These are phyloP conservation scores for Mercurialis annua DNA, from an alignment of 345 rosid species.

Conservation along the genomic window DNA sequence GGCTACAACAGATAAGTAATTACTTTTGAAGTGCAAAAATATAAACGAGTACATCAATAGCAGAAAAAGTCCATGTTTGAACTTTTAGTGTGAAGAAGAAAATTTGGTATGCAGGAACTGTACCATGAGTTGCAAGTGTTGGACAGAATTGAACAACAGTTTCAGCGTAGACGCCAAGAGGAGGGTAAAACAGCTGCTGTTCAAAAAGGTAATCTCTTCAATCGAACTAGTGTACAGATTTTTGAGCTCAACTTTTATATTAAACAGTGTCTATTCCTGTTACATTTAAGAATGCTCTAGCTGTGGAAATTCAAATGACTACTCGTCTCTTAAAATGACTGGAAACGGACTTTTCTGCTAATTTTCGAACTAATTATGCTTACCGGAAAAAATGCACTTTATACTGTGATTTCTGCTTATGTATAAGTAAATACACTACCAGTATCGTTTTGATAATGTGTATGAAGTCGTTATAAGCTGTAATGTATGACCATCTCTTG, in stretches of 20 bases:
- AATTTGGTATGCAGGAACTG: conserved; percentile 25
- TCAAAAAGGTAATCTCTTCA: conserved; percentile 21
- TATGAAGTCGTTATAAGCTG: neutral
- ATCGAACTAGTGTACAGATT: neutral
- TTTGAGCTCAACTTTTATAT: neutral
- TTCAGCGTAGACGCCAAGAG: conserved; percentile 9
- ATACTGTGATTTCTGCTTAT: neutral
- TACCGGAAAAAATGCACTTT: conserved; percentile 5
- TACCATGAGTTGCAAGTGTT: conserved; percentile 28
- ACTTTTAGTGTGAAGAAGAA: neutral
- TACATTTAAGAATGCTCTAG: neutral
- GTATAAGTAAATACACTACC: neutral
- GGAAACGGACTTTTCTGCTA: neutral
- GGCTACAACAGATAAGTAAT: no score
- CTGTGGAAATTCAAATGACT: conserved; percentile 2
- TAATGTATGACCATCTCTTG: no score
- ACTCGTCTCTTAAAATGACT: neutral
- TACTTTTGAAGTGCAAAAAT: no score
- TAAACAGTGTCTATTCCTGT: neutral
- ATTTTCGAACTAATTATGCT: neutral
- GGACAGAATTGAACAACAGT: conserved; percentile 28
- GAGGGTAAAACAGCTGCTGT: neutral
- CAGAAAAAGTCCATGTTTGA: neutral
- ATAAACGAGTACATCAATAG: neutral
- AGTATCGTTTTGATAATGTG: neutral